Conservation (phyloP, 1,139 yeast species). For the Pichia inconspicua region DNA sequence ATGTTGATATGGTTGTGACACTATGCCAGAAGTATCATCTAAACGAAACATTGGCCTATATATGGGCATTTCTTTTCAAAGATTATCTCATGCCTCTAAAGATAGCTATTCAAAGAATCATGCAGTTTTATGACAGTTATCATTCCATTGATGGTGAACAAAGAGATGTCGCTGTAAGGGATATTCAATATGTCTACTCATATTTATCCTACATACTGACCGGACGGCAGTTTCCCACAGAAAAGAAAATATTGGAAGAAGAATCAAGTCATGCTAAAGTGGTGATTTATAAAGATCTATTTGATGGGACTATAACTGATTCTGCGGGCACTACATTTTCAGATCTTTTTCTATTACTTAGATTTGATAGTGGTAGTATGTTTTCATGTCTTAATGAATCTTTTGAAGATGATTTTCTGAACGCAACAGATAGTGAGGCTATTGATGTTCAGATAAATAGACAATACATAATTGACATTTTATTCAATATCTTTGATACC, state of each 20-base stretch:
- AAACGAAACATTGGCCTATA: constrained; percentile 53
- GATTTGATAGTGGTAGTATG: constrained; percentile 47
- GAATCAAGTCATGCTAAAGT: constrained; percentile 35
- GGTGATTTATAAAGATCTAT: constrained; percentile 46
- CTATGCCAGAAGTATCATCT: constrained; percentile 50
- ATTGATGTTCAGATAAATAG: constrained; percentile 35
- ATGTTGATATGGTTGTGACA: constrained; percentile 60
- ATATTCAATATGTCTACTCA: constrained; percentile 39
- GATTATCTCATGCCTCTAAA: constrained; percentile 65
- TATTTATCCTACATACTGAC: constrained; percentile 65
- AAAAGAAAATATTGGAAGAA: constrained; percentile 33
- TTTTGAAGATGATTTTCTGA: constrained; percentile 64
- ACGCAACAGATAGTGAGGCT: constrained; percentile 36
- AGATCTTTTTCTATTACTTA: constrained; percentile 43
- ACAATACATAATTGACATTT: constrained; percentile 59
- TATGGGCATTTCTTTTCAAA: constrained; percentile 56
- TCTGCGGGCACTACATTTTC: constrained; percentile 47
- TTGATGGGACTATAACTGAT: constrained; percentile 40
- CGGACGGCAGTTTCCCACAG: constrained; percentile 75
- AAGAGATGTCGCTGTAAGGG: constrained; percentile 10
- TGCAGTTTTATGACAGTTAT: constrained; percentile 12
- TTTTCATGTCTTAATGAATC: constrained; percentile 66
- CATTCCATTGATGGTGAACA: constrained; percentile 4
- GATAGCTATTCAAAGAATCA: constrained; percentile 43
- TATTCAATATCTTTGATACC: constrained; percentile 44